These are phyloP conservation scores for Nicotiana undulata DNA, from an alignment of 257 asterid genomes.

Conservation along the genomic window DNA sequence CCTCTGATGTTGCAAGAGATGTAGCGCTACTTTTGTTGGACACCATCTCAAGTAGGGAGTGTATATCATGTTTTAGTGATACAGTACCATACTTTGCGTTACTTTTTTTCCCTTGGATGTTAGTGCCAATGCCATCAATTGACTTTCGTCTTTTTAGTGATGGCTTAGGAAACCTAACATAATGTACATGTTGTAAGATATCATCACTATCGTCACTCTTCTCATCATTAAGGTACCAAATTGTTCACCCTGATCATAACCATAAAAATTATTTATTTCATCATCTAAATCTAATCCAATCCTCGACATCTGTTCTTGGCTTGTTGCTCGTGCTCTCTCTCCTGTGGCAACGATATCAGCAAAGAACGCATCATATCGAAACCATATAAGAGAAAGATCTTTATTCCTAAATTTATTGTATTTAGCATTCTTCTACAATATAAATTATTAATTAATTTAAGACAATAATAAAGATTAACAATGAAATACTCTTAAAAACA, in stretches of 20 bases:
- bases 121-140: not conserved
- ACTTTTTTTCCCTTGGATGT: not conserved
- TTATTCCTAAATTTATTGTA: not conserved
- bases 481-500: not conserved
- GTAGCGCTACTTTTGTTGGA: too few relatives aligned
- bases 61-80: too few relatives aligned
- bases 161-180: not conserved
- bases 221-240: not conserved
- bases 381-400: not conserved
- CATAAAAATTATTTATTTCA: not conserved
- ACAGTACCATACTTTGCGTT: too few relatives aligned
- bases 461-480: too few relatives aligned
- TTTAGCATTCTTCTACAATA: not conserved
- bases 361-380: not conserved
- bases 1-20: too few relatives aligned
- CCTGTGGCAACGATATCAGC: constrained; percentile 2
- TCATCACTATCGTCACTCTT: not conserved
- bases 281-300: not conserved
- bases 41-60: too few relatives aligned
- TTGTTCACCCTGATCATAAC: not conserved
- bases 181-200: not conserved
- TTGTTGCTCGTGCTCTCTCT: not conserved
- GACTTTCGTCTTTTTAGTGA: too few relatives aligned
- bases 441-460: not conserved
- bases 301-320: not conserved